Evolutionary conservation across 2,329 filamentous ascomycete genomes (phyloP), one percentile per base, ranked within the genome.

Genomic region (Xylariales sp.): DNA sequence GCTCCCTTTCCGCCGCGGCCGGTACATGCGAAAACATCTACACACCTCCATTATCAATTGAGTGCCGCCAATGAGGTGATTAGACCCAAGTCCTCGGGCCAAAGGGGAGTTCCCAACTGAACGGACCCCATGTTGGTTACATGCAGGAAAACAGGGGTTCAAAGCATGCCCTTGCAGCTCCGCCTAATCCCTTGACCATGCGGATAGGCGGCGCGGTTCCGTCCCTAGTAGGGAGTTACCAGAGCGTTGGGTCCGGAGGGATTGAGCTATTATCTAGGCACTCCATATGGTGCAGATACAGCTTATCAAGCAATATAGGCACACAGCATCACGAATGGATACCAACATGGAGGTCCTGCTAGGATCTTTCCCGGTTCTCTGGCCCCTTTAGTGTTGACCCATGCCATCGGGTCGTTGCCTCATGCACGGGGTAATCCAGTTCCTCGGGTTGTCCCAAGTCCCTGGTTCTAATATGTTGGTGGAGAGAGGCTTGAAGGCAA

Each of bases 61-160:
- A 48, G 28, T 18, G 12, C 18, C 28, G 16, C 36, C 46, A 46
- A 54, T 57, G 16, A 59, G 39, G 50, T 43, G 46, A 41, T 23
- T 12, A 48, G 62, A 46, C 30, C 66, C 66, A 53, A 58, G 16
- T n/a, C n/a, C 32, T 58, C 62, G 57, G 62, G 65, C 14, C 32
- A 50, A n/a, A 46, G 30, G 16, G 23, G 46, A 18, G 23, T 32
- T 41, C 39, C 39, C 39, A 43, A 45, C 32, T 52, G 56, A 61
- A 36, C 6, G 4, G 7, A 16, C 9, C 30, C 39, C 9, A 52
- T 43, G 39, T 52, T 10, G 56, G 36, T 54, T 34, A n/a, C 36
- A n/a, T 67, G 49, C 55, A 67, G 32, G 28, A 41, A 8, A 52
- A 34, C 32, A 16, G 18, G 30, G 64, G 30, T 16, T 32, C 2